Conservation (phyloP, 2,329 filamentous ascomycete species). For the Cladosporium velox region DNA sequence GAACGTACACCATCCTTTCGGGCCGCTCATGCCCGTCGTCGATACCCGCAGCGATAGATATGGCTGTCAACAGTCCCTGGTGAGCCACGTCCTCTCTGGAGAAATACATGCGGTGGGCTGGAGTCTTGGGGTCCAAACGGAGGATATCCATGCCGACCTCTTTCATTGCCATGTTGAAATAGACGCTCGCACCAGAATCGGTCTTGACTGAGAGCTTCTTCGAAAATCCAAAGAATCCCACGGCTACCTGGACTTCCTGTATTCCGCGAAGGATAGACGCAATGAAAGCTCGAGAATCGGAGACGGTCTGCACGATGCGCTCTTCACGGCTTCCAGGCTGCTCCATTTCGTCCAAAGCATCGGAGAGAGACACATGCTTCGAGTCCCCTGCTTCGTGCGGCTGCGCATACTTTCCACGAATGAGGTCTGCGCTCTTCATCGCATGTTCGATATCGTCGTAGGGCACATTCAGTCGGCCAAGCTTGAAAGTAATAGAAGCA, state of each 20-base stretch:
- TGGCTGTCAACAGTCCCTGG: constrained; percentile 85
- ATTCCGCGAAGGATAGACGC: constrained; percentile 88
- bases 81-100: constrained; percentile 89
- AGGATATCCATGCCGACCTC: constrained; percentile 93
- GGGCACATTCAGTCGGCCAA: constrained; percentile 86
- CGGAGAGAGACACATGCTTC: constrained; percentile 64
- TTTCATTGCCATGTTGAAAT: constrained; percentile 89
- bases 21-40: constrained; percentile 86
- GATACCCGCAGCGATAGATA: constrained; percentile 88
- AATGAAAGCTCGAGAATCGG: constrained; percentile 89
- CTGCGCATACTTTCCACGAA: constrained; percentile 44
- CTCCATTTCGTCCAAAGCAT: constrained; percentile 74
- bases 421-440: constrained; percentile 55
- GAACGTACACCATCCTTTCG: constrained; percentile 86
- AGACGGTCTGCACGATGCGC: constrained; percentile 76
- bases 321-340: constrained; percentile 67
- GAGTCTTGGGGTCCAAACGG: constrained; percentile 85
- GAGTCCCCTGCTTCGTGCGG: constrained; percentile 35
- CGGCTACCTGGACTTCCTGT: constrained; percentile 92
- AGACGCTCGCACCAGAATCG: constrained; percentile 68
- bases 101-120: constrained; percentile 98
- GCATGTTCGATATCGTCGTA: constrained; percentile 79
- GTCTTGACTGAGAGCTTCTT: constrained; percentile 73
- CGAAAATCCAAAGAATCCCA: constrained; percentile 86
- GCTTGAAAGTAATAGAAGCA: constrained; percentile 84